Evolutionary conservation across 345 rosid genomes (phyloP).

Genomic region (Raphanus raphanistrum): DNA sequence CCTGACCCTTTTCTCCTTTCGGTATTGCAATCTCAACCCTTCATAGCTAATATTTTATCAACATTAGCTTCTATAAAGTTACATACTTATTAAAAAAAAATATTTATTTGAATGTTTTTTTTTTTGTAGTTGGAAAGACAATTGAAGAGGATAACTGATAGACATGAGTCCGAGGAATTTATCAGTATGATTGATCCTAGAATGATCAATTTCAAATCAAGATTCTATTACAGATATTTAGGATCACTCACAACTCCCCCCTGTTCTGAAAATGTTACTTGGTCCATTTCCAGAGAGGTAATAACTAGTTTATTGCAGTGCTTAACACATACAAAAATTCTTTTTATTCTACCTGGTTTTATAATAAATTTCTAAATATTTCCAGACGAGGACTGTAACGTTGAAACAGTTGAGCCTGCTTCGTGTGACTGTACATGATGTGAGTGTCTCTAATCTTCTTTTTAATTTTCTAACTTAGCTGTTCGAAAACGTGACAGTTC

Average conservation of each 20-base stretch:
- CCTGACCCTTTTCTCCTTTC: slow-evolving; percentile 56
- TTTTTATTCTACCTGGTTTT: not conserved
- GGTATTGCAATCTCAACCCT: slow-evolving; percentile 40
- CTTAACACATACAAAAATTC: not conserved
- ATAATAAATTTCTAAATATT: not conserved
- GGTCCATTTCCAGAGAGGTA: slow-evolving; percentile 76
- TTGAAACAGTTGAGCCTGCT: slow-evolving; percentile 24
- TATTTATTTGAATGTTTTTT: not conserved
- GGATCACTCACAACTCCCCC: slow-evolving; percentile 95
- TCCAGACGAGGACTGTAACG: slow-evolving; percentile 26
- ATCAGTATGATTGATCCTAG: slow-evolving; percentile 58
- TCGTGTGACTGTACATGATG: slow-evolving; percentile 35
- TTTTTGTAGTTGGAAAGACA: slow-evolving; percentile 43
- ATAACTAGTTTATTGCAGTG: not conserved
- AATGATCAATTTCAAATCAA: slow-evolving; percentile 46
- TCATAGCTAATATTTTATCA: not conserved
- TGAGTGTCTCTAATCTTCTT: slow-evolving; percentile 17
- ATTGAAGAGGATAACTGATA: slow-evolving; percentile 42
- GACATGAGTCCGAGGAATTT: slow-evolving; percentile 32
- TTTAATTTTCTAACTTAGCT: not conserved
- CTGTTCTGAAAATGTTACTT: slow-evolving; percentile 67
- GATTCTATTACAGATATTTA: slow-evolving; percentile 66
- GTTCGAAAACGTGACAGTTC: not conserved
- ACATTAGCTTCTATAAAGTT: not conserved
- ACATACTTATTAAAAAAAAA: not conserved